Evolutionary conservation across 345 rosid genomes (phyloP).

Genomic region (Hibiscus mutabilis): DNA sequence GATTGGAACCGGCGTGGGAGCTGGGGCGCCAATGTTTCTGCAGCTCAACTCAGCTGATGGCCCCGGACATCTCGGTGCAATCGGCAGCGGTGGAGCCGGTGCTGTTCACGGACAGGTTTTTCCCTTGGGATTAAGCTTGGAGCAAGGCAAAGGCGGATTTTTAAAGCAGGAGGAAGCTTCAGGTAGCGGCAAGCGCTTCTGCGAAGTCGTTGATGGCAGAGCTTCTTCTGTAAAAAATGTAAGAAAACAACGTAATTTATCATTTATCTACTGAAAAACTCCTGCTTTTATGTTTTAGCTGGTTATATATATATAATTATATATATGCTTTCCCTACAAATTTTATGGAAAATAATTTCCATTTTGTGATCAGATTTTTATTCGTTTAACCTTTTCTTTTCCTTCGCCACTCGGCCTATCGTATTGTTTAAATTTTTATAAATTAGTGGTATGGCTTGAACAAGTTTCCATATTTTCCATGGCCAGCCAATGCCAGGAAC

Average conservation of each 20-base stretch:
- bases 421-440: neutral
- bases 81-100: slow-evolving; percentile 32
- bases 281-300: no score
- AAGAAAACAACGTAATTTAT: slow-evolving; percentile 18
- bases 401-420: no score
- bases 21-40: slow-evolving; percentile 72
- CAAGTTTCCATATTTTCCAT: slow-evolving; percentile 56
- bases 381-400: no score
- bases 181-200: slow-evolving; percentile 65
- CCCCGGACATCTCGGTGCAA: slow-evolving; percentile 42
- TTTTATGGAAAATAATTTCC: no score
- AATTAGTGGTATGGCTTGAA: slow-evolving; percentile 6
- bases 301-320: no score
- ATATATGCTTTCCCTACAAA: no score
- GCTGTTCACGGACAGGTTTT: slow-evolving; percentile 68
- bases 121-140: slow-evolving; percentile 80
- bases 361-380: no score
- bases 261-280: no score
- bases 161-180: slow-evolving; percentile 72
- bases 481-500: slow-evolving; percentile 76
- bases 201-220: slow-evolving; percentile 59
- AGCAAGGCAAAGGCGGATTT: slow-evolving; percentile 80
- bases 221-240: slow-evolving; percentile 63
- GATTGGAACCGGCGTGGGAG: slow-evolving; percentile 24
- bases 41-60: slow-evolving; percentile 79